A percentile compares a stretch with the other conserved stretches of the same genome.
These are phyloP conservation scores for Polytolypa hystricis DNA, from an alignment of 2,329 filamentous ascomycete species.

Conservation along the genomic window DNA sequence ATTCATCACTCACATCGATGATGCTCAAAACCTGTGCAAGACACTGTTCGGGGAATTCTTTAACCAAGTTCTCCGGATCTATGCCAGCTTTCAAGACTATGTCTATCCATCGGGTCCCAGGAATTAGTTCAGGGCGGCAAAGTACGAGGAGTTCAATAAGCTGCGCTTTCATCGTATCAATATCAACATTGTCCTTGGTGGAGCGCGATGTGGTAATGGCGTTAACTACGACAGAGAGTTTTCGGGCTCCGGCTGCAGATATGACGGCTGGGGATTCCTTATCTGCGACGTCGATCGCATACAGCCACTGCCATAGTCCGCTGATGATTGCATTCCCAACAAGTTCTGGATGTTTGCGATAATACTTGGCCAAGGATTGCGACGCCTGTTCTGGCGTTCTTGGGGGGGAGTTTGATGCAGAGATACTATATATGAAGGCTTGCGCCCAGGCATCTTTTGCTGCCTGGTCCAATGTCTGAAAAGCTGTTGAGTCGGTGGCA, in stretches of 20 bases:
- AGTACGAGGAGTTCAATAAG: conserved; percentile 69
- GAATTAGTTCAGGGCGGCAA: conserved; percentile 65
- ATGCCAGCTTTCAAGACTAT: conserved; percentile 66
- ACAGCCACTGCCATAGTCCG: conserved; percentile 72
- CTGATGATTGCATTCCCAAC: conserved; percentile 55
- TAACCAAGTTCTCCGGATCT: conserved; percentile 71
- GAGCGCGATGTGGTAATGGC: conserved; percentile 28
- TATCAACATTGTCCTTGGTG: conserved; percentile 29
- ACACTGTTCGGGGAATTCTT: conserved; percentile 51
- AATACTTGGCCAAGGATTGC: conserved; percentile 52
- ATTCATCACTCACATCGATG: conserved; percentile 42
- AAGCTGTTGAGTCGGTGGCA: conserved; percentile 45
- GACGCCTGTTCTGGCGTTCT: conserved; percentile 54
- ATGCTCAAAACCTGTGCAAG: conserved; percentile 54
- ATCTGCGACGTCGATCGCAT: conserved; percentile 54
- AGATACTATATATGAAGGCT: conserved; percentile 68
- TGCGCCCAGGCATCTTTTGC: conserved; percentile 69
- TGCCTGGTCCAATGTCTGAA: conserved; percentile 34
- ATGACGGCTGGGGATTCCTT: conserved; percentile 63
- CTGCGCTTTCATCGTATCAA: conserved; percentile 51
- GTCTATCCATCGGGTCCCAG: conserved; percentile 77
- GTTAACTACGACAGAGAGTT: conserved; percentile 49
- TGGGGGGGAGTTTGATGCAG: conserved; percentile 50
- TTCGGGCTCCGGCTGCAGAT: conserved; percentile 52
- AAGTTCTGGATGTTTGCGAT: conserved; percentile 46